Evolutionary conservation across 129 eudicot genomes (phyloP).

Genomic region (Saposhnikovia divaricata): DNA sequence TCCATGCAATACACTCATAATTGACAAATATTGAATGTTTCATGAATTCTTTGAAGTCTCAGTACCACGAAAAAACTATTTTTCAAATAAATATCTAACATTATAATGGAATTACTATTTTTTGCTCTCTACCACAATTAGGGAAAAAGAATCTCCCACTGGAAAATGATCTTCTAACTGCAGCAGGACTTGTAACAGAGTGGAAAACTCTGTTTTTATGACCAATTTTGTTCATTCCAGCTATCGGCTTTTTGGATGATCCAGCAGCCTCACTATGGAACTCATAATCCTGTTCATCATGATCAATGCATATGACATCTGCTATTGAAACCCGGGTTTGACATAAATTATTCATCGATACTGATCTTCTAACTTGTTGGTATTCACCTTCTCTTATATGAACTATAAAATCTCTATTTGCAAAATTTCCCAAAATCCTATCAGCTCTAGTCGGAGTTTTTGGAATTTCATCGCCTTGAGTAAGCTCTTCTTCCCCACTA

Average conservation of each 20-base stretch:
- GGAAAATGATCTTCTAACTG: slow-evolving; percentile 53
- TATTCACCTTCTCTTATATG: slow-evolving; percentile 27
- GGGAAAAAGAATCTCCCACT: slow-evolving; percentile 58
- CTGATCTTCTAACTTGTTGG: slow-evolving; percentile 47
- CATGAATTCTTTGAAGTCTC: background rate
- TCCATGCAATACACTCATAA: slow-evolving; percentile 1
- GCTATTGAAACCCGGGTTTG: slow-evolving; percentile 31
- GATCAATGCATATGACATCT: slow-evolving; percentile 29
- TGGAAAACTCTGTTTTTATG: slow-evolving; percentile 21
- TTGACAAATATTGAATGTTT: background rate
- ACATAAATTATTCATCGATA: slow-evolving; percentile 41
- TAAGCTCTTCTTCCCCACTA: slow-evolving; percentile 4
- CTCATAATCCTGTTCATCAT: slow-evolving; percentile 22
- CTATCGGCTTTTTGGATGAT: slow-evolving; percentile 24
- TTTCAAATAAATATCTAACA: background rate
- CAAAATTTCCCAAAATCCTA: slow-evolving; percentile 15
- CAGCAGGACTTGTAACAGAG: slow-evolving; percentile 26
- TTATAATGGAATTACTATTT: slow-evolving; percentile 30
- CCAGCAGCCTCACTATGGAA: slow-evolving; percentile 21
- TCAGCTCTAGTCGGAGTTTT: slow-evolving; percentile 13
- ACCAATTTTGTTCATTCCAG: slow-evolving; percentile 17
- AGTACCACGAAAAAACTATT: background rate
- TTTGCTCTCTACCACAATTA: slow-evolving; percentile 40
- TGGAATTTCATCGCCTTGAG: background rate
- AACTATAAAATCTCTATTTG: slow-evolving; percentile 20